Evolutionary conservation across 208 protist species (phyloP), one percentile per base, ranked within the genome.

Genomic region (Leishmania lainsoni): DNA sequence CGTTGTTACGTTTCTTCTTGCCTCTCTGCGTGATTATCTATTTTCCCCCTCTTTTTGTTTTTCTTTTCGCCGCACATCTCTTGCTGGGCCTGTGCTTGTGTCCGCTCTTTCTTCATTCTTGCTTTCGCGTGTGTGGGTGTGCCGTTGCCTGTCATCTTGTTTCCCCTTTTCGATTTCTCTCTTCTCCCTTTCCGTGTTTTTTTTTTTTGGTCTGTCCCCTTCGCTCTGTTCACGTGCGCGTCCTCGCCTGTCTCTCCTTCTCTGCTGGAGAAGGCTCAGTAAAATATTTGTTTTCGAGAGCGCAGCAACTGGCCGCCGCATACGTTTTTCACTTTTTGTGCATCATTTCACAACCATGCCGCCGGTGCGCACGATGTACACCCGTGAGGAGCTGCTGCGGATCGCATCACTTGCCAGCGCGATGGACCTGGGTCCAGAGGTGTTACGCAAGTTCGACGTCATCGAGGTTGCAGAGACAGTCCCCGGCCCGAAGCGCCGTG

Each of bases 401-500:
- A 84, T 95, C 42, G 81, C 86, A 12, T 52, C 81, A 0, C 81
- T 88, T 20, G 76, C 83, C 6, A 68, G 76, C 72, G 79, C 83
- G 12, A 79, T 87, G 26, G 81, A 79, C 3, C 65, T 97, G 51
- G 83, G 84, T 22, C 75, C 69, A 9, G 91, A 83, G 26, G 81
- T 84, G 29, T 56, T 86, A 56, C 80, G 89, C 49, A 93, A 92
- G 83, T 97, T 97, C 52, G 83, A 91, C 32, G 81, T 95, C 12
- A 95, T 95, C 56, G 90, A 97, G 65, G 79, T 87, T 20, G 82
- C 76, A 5, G 89, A 94, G 29, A 76, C 86, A 5, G 39, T 70
- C 5, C 77, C 83, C 12, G 80, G 75, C 6, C 79, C 78, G 17
- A 73, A 81, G 70, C 87, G 87, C 26, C 85, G 83, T 1, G 87